Evolutionary conservation across 192 early-diverging fungal species (phyloP).

Genomic region (Backusella parvicylindrica): DNA sequence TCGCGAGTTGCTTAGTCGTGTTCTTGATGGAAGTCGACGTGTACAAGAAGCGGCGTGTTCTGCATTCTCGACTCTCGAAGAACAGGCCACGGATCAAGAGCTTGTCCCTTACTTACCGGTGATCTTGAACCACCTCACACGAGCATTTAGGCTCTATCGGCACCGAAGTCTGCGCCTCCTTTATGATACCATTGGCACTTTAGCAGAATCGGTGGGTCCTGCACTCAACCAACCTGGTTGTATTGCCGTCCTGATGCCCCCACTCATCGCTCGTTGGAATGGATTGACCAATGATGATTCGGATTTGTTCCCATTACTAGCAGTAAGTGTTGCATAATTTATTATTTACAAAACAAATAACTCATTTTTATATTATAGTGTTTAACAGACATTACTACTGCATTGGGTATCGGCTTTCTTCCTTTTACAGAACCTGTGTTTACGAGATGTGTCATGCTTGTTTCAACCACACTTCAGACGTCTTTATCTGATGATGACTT

Average conservation of each 20-base stretch:
- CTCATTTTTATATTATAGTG: constrained; percentile 17
- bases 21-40: constrained; percentile 92
- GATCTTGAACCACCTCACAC: constrained; percentile 77
- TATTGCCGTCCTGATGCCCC: constrained; percentile 84
- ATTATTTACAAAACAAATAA: neutral
- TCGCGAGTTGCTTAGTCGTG: constrained; percentile 63
- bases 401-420: constrained; percentile 83
- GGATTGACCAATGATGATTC: constrained; percentile 75
- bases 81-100: constrained; percentile 70
- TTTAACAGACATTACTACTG: constrained; percentile 54
- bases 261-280: constrained; percentile 85
- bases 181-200: constrained; percentile 94
- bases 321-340: constrained; percentile 40
- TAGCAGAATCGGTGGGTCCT: constrained; percentile 86
- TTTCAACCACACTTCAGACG: constrained; percentile 70
- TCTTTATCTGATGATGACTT: constrained; percentile 41
- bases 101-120: constrained; percentile 85
- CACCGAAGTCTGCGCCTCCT: constrained; percentile 91
- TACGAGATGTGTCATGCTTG: constrained; percentile 83
- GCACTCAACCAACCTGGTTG: constrained; percentile 78
- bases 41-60: constrained; percentile 97
- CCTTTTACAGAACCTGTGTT: constrained; percentile 87
- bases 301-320: constrained; percentile 92
- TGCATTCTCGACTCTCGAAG: constrained; percentile 94
- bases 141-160: constrained; percentile 87